These are phyloP conservation scores for Gnaphalium uliginosum DNA, from an alignment of 129 eudicot genomes.

Conservation along the genomic window DNA sequence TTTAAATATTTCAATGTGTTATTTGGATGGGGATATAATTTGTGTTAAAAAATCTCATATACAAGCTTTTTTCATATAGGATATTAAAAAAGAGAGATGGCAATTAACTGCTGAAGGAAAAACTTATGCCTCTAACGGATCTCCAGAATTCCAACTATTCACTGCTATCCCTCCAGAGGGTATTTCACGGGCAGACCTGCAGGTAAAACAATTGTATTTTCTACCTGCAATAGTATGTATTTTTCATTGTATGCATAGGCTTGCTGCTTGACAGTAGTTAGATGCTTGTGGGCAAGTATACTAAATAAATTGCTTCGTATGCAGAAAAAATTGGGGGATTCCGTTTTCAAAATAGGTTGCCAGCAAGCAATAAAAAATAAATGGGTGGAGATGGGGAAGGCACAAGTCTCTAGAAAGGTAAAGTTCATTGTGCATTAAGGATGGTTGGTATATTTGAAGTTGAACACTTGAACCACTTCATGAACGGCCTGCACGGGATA, in stretches of 20 bases:
- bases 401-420: conserved; percentile 75
- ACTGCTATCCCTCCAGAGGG: conserved; percentile 85
- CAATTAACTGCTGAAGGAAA: conserved; percentile 79
- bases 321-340: conserved; percentile 73
- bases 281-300: conserved; percentile 19
- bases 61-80: conserved; percentile 51
- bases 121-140: conserved; percentile 73
- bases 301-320: conserved; percentile 22
- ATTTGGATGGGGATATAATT: background rate
- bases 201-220: conserved; percentile 44
- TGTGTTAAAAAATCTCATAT: background rate
- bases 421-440: conserved; percentile 21
- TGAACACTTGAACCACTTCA: background rate
- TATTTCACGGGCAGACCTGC: conserved; percentile 59
- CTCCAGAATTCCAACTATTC: conserved; percentile 79
- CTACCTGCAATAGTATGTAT: background rate
- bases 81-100: conserved; percentile 87
- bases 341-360: conserved; percentile 59
- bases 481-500: background rate
- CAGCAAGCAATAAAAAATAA: conserved; percentile 76
- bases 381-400: conserved; percentile 82
- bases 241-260: background rate
- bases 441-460: conserved; percentile 3
- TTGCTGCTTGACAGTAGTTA: background rate
- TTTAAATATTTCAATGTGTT: background rate